Percentiles rank a stretch among this genome's conserved stretches.
Conservation (phyloP, 768 basidiomycete genomes). For the Mycena metata region DNA sequence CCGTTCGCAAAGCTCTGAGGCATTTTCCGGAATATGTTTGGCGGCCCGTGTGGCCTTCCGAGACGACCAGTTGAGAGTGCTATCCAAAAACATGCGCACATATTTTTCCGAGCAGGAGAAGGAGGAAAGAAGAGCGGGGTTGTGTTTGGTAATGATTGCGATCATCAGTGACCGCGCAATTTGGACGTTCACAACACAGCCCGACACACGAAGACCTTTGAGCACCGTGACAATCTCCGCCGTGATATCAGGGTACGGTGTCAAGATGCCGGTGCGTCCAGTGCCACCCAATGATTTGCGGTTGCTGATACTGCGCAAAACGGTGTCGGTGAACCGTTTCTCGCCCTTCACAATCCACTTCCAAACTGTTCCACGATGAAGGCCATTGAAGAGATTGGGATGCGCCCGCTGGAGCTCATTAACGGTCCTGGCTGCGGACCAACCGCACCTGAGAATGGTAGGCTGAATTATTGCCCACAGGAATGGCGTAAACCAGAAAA, state of each 20-base stretch:
- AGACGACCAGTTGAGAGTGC: slow-evolving; percentile 10
- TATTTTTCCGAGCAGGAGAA: slow-evolving; percentile 16
- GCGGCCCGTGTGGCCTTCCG: slow-evolving; percentile 8
- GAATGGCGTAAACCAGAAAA: slow-evolving; percentile 23
- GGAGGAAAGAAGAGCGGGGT: not conserved
- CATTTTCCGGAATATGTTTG: slow-evolving; percentile 17
- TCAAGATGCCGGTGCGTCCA: slow-evolving; percentile 13
- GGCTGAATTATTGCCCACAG: slow-evolving; percentile 23
- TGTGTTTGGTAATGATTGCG: slow-evolving; percentile 16
- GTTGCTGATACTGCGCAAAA: not conserved
- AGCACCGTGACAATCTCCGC: slow-evolving; percentile 5
- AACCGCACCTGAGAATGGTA: slow-evolving; percentile 9
- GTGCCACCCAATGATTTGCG: slow-evolving; percentile 6
- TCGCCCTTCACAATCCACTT: slow-evolving; percentile 17
- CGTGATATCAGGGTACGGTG: slow-evolving; percentile 7
- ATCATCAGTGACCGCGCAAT: slow-evolving; percentile 13
- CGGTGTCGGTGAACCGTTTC: slow-evolving; percentile 10
- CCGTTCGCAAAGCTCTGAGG: slow-evolving; percentile 13
- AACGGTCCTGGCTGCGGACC: slow-evolving; percentile 5
- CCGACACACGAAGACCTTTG: slow-evolving; percentile 7
- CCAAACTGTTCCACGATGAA: slow-evolving; percentile 8
- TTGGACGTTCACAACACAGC: slow-evolving; percentile 11
- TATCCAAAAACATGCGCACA: slow-evolving; percentile 9
- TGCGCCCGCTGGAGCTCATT: slow-evolving; percentile 11
- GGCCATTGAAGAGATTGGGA: slow-evolving; percentile 6